Evolutionary conservation across 257 asterid genomes (phyloP).

Genomic region (Eustoma russellianum): DNA sequence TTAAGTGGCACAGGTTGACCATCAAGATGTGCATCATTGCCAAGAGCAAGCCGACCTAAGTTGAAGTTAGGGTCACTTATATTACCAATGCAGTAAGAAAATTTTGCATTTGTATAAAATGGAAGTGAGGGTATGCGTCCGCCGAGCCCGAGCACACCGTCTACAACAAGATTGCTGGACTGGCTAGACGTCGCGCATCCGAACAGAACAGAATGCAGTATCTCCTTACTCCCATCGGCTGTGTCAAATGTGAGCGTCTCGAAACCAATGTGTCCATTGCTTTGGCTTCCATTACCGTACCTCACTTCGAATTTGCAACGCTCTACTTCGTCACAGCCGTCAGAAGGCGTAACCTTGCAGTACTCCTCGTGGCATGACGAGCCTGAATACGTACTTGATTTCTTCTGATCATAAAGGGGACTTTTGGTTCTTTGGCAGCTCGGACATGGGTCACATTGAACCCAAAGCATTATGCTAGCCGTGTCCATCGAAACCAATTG

Average conservation of each 20-base stretch:
- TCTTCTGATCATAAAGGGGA: constrained; percentile 7
- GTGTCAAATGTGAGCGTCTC: neutral
- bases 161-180: no score
- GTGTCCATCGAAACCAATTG: constrained; percentile 9
- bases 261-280: neutral
- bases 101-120: no score
- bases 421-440: neutral
- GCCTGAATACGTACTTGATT: constrained; percentile 3
- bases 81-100: constrained; percentile 1
- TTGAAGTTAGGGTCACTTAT: neutral
- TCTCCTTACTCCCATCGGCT: neutral
- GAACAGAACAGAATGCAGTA: neutral
- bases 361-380: neutral
- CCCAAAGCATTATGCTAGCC: constrained; percentile 11
- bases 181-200: neutral
- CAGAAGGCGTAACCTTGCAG: neutral
- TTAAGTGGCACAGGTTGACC: neutral
- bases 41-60: neutral
- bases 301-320: neutral
- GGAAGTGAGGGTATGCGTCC: neutral
- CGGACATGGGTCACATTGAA: constrained; percentile 12
- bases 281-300: neutral
- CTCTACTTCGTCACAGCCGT: neutral
- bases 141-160: neutral
- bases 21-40: neutral